Percentiles rank a stretch among this genome's conserved stretches.
phyloP scores from a whole-genome alignment of 2,329 filamentous ascomycete genomes.

The Nothopassalora personata region DNA sequence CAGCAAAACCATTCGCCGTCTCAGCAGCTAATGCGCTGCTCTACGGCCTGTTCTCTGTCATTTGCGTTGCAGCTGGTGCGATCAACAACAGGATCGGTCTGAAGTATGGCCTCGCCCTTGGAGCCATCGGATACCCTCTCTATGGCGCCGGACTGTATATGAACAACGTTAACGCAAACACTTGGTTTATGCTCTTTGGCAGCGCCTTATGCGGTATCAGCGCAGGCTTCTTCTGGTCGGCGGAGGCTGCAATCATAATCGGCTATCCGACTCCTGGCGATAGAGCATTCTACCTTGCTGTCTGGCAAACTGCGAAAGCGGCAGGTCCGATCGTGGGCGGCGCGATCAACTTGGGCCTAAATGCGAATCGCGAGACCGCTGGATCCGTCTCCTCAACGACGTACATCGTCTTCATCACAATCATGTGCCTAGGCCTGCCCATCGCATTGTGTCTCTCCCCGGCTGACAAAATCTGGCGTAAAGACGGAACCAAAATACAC shows the following conservation, averaged over 20 bases:
- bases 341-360: conserved; percentile 65
- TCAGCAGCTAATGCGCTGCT: conserved; percentile 67
- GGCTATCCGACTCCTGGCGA: conserved; percentile 67
- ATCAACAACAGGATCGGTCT: conserved; percentile 65
- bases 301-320: conserved; percentile 61
- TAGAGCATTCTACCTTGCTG: conserved; percentile 58
- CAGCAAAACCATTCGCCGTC: conserved; percentile 55
- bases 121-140: conserved; percentile 66
- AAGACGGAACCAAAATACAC: conserved; percentile 57
- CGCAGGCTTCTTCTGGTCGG: conserved; percentile 70
- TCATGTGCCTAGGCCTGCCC: conserved; percentile 63
- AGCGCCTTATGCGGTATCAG: conserved; percentile 66
- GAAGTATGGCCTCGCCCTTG: conserved; percentile 63
- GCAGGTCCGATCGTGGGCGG: conserved; percentile 65
- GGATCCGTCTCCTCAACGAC: conserved; percentile 66
- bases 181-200: conserved; percentile 65
- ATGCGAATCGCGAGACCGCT: conserved; percentile 51
- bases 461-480: conserved; percentile 58
- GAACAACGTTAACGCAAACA: conserved; percentile 63
- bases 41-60: conserved; percentile 67
- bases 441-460: conserved; percentile 58
- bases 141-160: conserved; percentile 67
- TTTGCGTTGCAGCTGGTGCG: conserved; percentile 60
- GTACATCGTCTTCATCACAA: conserved; percentile 63
- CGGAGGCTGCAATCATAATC: conserved; percentile 67